Conservation (phyloP, 352 stramenopile genomes). For the Sclerospora graminicola region DNA sequence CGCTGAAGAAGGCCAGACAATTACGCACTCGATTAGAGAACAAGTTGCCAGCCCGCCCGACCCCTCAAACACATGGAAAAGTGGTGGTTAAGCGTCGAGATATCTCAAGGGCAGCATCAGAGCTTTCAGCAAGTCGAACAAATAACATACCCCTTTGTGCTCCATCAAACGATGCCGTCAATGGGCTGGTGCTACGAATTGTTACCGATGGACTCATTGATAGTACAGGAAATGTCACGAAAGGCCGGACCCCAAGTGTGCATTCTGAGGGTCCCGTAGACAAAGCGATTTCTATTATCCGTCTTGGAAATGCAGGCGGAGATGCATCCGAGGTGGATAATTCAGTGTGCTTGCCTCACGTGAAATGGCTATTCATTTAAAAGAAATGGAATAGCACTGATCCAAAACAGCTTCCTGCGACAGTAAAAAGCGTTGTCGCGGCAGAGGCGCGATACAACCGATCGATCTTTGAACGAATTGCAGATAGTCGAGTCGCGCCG, state of each 20-base stretch:
- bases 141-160: constrained; percentile 83
- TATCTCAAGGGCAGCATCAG: no score
- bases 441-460: constrained; percentile 78
- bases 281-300: constrained; percentile 65
- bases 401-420: constrained; percentile 91
- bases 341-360: constrained; percentile 63
- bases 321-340: constrained; percentile 65
- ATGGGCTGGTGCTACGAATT: no score
- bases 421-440: no score
- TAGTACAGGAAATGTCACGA: no score
- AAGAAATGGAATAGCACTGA: constrained; percentile 72
- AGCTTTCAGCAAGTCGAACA: no score
- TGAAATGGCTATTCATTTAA: constrained; percentile 72
- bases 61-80: constrained; percentile 11
- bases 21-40: constrained; percentile 54
- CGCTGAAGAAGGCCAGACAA: constrained; percentile 39
- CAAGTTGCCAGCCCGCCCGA: constrained; percentile 35
- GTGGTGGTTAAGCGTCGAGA: constrained; percentile 39
- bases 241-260: no score
- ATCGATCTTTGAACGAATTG: constrained; percentile 93
- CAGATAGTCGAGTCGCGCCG: constrained; percentile 74
- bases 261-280: no score
- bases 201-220: no score
- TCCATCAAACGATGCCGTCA: constrained; percentile 87
- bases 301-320: constrained; percentile 69